A percentile compares a stretch with the other conserved stretches of the same genome.
Evolutionary conservation across 306 rosid species (phyloP).

Genomic region (Castanea mollissima): DNA sequence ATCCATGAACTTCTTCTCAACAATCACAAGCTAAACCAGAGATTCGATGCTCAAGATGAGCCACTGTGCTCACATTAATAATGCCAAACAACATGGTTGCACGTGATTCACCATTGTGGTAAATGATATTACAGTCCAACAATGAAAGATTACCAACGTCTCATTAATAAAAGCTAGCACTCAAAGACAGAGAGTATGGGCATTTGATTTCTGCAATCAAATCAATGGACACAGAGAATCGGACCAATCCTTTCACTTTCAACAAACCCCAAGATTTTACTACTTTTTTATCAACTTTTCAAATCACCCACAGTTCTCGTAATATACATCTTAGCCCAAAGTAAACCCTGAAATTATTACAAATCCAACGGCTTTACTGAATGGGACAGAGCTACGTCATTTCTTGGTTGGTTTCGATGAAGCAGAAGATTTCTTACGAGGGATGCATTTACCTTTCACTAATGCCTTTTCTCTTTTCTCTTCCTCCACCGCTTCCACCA

Average conservation of each 20-base stretch:
- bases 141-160: background rate
- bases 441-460: conserved; percentile 56
- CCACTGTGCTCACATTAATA: too few species aligned
- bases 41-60: too few species aligned
- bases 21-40: too few species aligned
- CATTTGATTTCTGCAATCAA: background rate
- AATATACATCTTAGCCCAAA: background rate
- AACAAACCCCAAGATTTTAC: background rate
- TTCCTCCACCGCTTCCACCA: conserved; percentile 36
- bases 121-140: too few species aligned
- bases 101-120: background rate
- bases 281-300: background rate
- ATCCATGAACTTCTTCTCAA: too few species aligned
- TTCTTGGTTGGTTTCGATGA: conserved; percentile 48
- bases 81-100: background rate
- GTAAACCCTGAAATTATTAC: background rate
- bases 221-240: background rate
- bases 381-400: background rate
- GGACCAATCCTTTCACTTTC: background rate
- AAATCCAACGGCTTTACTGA: background rate
- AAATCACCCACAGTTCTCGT: background rate
- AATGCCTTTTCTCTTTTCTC: conserved; percentile 26
- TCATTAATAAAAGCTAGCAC: background rate
- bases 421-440: conserved; percentile 44
- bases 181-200: too few species aligned